Evolutionary conservation across 306 rosid genomes (phyloP), one percentile per base, ranked within the genome.

Genomic region (Dryas octopetala): DNA sequence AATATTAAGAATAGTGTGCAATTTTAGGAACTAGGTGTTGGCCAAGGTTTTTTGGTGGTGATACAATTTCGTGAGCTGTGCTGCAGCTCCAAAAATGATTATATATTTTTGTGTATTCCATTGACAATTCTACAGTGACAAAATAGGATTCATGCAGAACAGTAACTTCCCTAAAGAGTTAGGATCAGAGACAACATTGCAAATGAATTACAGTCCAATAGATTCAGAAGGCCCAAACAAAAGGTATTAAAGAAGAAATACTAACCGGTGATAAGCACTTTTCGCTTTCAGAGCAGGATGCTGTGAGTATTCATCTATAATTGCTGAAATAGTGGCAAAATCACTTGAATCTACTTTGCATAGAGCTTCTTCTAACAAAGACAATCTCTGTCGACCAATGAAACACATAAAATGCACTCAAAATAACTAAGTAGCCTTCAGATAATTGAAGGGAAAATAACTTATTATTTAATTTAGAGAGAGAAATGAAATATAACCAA

Each of bases 291-390:
- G 79, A 79, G 19, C 55, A 67, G 95, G 89, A 73, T 82, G 78
- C 81, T 85, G 78, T 0, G 97, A 81, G 83, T 83, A 88, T 50
- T 78, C 69, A 74, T 89, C 88, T 62, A 91, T 87, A 49, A 88
- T 82, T 48, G 77, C 85, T 74, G 90, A 88, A 48, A 91, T 78
- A 11, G 74, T 63, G 80, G 84, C 50, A 73, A 81, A 72, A 81
- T 85, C 91, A 81, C 88, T 85, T 63, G 90, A 86, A 78, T 80
- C 82, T 54, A 82, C 85, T 72, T 84, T 85, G 85, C 40, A 81
- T 44, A 91, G 85, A 32, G 84, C 89, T 86, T 88, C 97, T 88
- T 95, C 98, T 81, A 95, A 81, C 61, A 68, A 54, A 71, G 85
- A 55, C 76, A 95, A 72, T 66, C 82, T 89, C 98, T 91, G 89